These are phyloP conservation scores for Cryomyces minteri DNA, from an alignment of 495 filamentous ascomycete genomes.

Conservation along the genomic window DNA sequence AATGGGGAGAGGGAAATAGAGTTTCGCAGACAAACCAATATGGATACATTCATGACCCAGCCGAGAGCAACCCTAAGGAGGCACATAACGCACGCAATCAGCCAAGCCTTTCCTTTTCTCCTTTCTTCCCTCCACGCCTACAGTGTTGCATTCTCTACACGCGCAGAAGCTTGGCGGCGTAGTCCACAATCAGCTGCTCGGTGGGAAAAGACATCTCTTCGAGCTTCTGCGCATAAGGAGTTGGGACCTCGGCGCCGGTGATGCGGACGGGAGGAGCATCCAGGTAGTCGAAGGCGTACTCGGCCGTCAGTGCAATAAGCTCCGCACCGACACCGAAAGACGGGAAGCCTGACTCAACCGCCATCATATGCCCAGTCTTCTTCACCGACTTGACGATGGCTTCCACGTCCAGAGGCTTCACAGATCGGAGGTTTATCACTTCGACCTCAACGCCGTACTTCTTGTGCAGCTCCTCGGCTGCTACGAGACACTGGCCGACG, in stretches of 20 bases:
- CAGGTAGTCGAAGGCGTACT: constrained; percentile 96
- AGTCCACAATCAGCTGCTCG: constrained; percentile 63
- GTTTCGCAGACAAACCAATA: no score
- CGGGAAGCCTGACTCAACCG: constrained; percentile 90
- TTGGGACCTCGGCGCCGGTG: constrained; percentile 94
- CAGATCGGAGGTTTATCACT: constrained; percentile 91
- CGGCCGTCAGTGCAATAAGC: constrained; percentile 84
- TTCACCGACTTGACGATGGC: constrained; percentile 89
- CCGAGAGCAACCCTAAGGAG: no score
- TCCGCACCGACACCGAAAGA: constrained; percentile 82
- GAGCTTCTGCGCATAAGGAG: constrained; percentile 72
- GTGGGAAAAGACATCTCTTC: constrained; percentile 88
- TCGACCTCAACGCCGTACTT: constrained; percentile 92
- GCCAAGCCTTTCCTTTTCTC: no score
- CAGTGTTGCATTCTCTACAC: constrained; percentile 15
- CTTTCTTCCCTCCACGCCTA: no score
- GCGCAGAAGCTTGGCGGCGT: constrained; percentile 66
- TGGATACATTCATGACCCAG: no score
- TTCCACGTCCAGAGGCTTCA: constrained; percentile 94
- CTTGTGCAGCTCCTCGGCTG: constrained; percentile 77
- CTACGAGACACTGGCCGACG: constrained; percentile 79
- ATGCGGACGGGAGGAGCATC: constrained; percentile 82
- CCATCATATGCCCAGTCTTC: constrained; percentile 88
- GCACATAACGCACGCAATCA: no score
- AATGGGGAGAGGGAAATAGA: no score